A percentile compares a stretch with the other conserved stretches of the same genome.
These are phyloP conservation scores for Pseudogymnoascus sp. DNA, from an alignment of 2,329 filamentous ascomycete genomes.

Conservation along the genomic window DNA sequence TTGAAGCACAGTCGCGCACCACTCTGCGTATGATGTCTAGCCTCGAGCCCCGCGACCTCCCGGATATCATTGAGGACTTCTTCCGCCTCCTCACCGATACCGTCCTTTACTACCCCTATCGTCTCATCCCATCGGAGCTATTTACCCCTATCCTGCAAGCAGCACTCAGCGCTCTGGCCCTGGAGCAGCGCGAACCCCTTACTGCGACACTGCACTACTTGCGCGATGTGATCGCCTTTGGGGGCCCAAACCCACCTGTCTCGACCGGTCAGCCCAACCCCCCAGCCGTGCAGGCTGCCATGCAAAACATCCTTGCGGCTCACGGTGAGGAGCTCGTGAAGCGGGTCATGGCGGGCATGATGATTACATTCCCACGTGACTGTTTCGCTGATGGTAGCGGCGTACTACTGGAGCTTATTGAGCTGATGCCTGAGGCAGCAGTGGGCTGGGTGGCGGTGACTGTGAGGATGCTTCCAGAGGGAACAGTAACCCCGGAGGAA, in stretches of 20 bases:
- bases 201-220: slow-evolving; percentile 89
- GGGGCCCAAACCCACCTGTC: slow-evolving; percentile 61
- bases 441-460: slow-evolving; percentile 76
- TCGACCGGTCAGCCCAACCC: slow-evolving; percentile 49
- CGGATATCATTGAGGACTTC: slow-evolving; percentile 62
- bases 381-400: slow-evolving; percentile 93
- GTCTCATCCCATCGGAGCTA: slow-evolving; percentile 69
- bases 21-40: slow-evolving; percentile 87
- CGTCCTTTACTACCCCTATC: slow-evolving; percentile 82
- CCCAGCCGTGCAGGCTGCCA: slow-evolving; percentile 63
- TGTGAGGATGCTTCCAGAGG: slow-evolving; percentile 71
- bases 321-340: slow-evolving; percentile 76
- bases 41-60: slow-evolving; percentile 52
- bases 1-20: slow-evolving; percentile 82
- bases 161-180: slow-evolving; percentile 71
- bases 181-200: slow-evolving; percentile 87
- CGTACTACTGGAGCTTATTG: slow-evolving; percentile 81
- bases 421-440: slow-evolving; percentile 72
- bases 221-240: slow-evolving; percentile 84
- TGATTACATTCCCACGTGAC: slow-evolving; percentile 95
- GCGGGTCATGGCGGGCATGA: slow-evolving; percentile 91
- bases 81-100: slow-evolving; percentile 90
- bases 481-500: slow-evolving; percentile 72
- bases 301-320: slow-evolving; percentile 60
- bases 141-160: slow-evolving; percentile 80